Evolutionary conservation across 2,329 filamentous ascomycete genomes (phyloP), one percentile per base, ranked within the genome.

Genomic region (Calcarisporium arbuscula): DNA sequence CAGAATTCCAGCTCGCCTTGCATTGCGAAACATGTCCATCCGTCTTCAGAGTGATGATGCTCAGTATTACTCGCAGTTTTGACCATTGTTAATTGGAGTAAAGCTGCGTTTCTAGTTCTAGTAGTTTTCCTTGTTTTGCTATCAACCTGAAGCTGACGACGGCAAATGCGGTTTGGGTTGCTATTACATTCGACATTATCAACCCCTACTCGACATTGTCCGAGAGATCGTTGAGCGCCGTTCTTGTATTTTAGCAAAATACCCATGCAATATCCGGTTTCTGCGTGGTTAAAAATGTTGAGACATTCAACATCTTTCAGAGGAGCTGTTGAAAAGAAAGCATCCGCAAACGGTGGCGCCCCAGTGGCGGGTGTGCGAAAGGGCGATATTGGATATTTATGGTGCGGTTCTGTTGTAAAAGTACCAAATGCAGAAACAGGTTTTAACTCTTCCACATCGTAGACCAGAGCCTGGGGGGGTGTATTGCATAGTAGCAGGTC

Each of bases 21-120:
- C 34, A 45, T 43, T 22, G 35, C 19, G 19, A 31, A 38, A 36
- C 40, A 45, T 10, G 35, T 39, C 40, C 40, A 45, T 17, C 28
- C 33, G 20, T 31, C 29, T 28, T 35, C 31, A 21, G 35, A 28
- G 34, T 38, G 35, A 35, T 26, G 9, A 34, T 41, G 40, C 22
- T 36, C 35, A n/a, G 11, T 22, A 25, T 15, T 27, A 28, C 23
- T 32, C 19, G 23, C 28, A 14, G 30, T 27, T 15, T 21, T 36
- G n/a, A 43, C 38, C 10, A 18, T 30, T 28, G 35, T 40, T 33
- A 21, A 31, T 9, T 21, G 20, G 29, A 36, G 12, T 35, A 21
- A 23, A 25, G 18, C 9, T 9, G 21, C 5, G 20, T 19, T 29
- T 16, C 39, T 33, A 2, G 19, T 8, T 28, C 18, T 30, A 39